Base-by-base conservation (phyloP, 805 yeast species). In the Saccharomycopsis javanensis region DNA sequence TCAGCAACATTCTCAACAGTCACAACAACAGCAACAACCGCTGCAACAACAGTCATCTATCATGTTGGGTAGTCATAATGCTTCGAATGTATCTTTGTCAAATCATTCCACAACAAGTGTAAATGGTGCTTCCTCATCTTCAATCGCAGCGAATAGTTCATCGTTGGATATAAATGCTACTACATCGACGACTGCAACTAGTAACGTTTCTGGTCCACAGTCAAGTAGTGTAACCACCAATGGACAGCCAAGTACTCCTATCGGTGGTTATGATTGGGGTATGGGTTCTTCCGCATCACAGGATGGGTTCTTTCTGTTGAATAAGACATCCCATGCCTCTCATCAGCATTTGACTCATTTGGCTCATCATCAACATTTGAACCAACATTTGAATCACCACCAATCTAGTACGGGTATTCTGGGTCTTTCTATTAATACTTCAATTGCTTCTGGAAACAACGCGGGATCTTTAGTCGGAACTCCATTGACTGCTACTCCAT, bases 31-130 rank as follows among this genome's bases (percentile, higher is more conserved):
- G 55, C 67, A 71, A 33, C 71, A 68, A n/a, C n/a, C n/a, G n/a
- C n/a, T n/a, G 37, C 65, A 66, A 54, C 74, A 72, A 56, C 71
- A 72, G 15, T 42, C 48, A 42, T 42, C 48, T 42, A 42, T 42
- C 3, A 42, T 42, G 48, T 42, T 13, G 65, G 75, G 48, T 77
- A 73, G 45, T 74, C 71, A 60, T 76, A 75, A n/a, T 70, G 33
- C 46, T 10, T 42, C 48, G 3, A 37, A 27, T 15, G 42, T 23
- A 13, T 42, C 48, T 5, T 42, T 42, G 16, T 42, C 48, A 18
- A 42, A 42, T 42, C 48, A 42, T 20, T 42, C 48, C 28, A 42
- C 48, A 42, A 42, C 48, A 42, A 42, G 48, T 42, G 10, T 42
- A 42, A 42, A 42, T 20, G 48, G 48, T 4, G 48, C 48, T 10